A percentile compares a stretch with the other conserved stretches of the same genome.
phyloP scores from a whole-genome alignment of 345 rosid genomes.

The Pugionium dolabratum region DNA sequence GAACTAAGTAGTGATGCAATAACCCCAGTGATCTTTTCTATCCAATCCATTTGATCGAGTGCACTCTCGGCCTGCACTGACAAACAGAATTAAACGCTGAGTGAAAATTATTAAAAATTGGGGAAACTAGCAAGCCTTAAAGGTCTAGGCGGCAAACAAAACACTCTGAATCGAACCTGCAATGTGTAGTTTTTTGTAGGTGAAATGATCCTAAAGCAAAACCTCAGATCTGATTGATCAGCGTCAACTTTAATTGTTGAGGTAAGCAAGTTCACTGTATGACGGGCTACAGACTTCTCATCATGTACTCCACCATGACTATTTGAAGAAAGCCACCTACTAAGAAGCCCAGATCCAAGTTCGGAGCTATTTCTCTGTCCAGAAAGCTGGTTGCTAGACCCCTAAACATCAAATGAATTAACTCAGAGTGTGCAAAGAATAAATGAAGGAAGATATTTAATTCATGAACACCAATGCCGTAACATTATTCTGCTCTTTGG shows the following conservation, averaged over 20 bases:
- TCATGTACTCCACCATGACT: constrained; percentile 93
- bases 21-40: constrained; percentile 97
- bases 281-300: constrained; percentile 98
- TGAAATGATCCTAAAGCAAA: constrained; percentile 98
- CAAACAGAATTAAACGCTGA: constrained; percentile 54
- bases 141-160: constrained; percentile 24
- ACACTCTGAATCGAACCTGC: constrained; percentile 65
- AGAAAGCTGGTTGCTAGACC: constrained; percentile 70
- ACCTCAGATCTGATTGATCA: constrained; percentile 96
- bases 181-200: constrained; percentile 96
- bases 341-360: constrained; percentile 90
- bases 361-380: constrained; percentile 95
- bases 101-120: constrained; percentile 29
- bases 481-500: constrained; percentile 3
- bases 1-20: constrained; percentile 97
- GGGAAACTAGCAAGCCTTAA: constrained; percentile 7
- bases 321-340: constrained; percentile 98
- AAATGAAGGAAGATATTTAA: constrained; percentile 3
- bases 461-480: background rate
- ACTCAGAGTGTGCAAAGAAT: constrained; percentile 14
- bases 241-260: constrained; percentile 98
- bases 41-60: constrained; percentile 98
- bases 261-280: constrained; percentile 97
- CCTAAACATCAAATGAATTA: constrained; percentile 46
- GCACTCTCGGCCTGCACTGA: constrained; percentile 99